Evolutionary conservation across 495 filamentous ascomycete genomes (phyloP).

Genomic region (Pseudomonodictys pantanalensis): DNA sequence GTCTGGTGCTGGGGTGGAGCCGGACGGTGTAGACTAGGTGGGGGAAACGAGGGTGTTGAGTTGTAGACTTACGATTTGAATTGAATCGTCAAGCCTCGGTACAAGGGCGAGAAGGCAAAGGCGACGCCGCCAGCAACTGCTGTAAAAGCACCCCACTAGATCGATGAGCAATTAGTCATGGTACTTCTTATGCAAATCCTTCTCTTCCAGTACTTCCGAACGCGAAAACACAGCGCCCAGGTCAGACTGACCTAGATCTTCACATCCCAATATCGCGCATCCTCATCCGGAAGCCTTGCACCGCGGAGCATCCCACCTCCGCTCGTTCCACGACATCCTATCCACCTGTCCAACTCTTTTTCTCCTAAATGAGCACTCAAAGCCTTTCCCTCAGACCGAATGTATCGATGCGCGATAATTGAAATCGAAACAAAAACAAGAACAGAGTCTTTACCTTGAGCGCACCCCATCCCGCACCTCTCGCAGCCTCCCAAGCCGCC

Average conservation of each 20-base stretch:
- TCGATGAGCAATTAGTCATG: too few relatives aligned
- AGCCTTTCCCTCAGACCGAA: not conserved
- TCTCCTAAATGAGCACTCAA: too few relatives aligned
- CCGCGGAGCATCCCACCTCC: too few relatives aligned
- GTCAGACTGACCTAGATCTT: too few relatives aligned
- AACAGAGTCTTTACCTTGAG: conserved; percentile 48
- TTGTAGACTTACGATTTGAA: conserved; percentile 73
- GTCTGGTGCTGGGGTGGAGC: not conserved
- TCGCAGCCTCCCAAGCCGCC: conserved; percentile 61
- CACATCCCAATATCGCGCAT: too few relatives aligned
- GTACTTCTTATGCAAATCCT: too few relatives aligned
- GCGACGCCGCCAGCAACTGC: conserved; percentile 55
- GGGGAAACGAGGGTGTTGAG: not conserved
- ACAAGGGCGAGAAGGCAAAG: conserved; percentile 65
- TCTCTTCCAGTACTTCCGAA: too few relatives aligned
- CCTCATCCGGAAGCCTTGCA: too few relatives aligned
- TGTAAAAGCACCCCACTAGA: conserved; percentile 60
- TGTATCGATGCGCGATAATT: not conserved
- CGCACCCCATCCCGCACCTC: conserved; percentile 59
- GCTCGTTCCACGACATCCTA: too few relatives aligned
- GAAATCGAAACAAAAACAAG: not conserved
- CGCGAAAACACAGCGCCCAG: too few relatives aligned
- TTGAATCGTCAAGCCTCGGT: conserved; percentile 77
- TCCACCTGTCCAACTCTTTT: too few relatives aligned
- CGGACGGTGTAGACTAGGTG: not conserved